phyloP scores from a whole-genome alignment of 176 grass and related monocot species.

The sorghum (Sorghum bicolor) region DNA sequence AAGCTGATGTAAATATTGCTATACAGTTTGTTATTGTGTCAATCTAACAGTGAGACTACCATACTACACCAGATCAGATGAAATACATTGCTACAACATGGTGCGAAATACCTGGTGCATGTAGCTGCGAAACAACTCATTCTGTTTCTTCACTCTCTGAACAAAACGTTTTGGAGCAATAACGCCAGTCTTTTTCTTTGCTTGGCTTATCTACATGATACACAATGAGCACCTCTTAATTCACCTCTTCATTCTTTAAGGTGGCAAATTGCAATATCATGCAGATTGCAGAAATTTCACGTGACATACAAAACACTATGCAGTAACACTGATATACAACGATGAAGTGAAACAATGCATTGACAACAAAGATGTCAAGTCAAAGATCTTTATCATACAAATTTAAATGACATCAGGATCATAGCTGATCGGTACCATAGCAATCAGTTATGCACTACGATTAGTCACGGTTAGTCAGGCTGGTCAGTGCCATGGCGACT shows the following conservation, averaged over 20 bases:
- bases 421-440: background rate
- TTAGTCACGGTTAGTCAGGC: background rate
- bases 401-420: background rate
- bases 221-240: background rate
- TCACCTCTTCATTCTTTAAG: background rate
- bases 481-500: background rate
- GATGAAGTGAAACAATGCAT: slow-evolving; percentile 11
- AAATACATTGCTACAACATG: slow-evolving; percentile 4
- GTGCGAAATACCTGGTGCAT: slow-evolving; percentile 86
- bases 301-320: slow-evolving; percentile 17
- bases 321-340: background rate
- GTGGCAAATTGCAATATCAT: background rate
- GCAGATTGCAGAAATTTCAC: background rate
- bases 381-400: background rate
- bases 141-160: slow-evolving; percentile 97
- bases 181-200: slow-evolving; percentile 97
- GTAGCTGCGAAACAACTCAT: slow-evolving; percentile 94
- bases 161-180: slow-evolving; percentile 98
- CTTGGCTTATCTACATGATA: slow-evolving; percentile 76
- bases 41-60: background rate
- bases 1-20: background rate
- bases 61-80: slow-evolving; percentile 5
- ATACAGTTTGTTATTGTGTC: background rate
- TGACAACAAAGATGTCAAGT: background rate
- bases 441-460: background rate